Evolutionary conservation across 2,329 filamentous ascomycete species (phyloP).

Genomic region (Remersonia thermophila): DNA sequence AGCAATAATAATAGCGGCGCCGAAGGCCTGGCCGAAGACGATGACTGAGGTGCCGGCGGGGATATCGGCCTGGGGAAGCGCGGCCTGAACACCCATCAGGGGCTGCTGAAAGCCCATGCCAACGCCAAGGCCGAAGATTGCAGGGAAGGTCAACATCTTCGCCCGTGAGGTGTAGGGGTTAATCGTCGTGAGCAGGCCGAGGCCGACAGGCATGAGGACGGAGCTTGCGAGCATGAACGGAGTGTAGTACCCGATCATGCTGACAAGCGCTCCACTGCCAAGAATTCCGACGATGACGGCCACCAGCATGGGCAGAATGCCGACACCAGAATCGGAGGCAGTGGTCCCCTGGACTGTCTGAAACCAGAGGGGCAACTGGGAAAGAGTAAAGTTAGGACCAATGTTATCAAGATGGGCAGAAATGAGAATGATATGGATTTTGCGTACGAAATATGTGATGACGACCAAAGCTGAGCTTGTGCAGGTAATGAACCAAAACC

Average conservation of each 20-base stretch:
- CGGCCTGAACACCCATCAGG: constrained; percentile 29
- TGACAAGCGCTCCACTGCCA: constrained; percentile 19
- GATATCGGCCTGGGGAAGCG: constrained; percentile 27
- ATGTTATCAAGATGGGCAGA: not conserved
- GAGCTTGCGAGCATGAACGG: constrained; percentile 25
- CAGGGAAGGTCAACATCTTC: constrained; percentile 30
- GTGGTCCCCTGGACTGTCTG: constrained; percentile 24
- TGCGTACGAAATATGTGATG: constrained; percentile 13
- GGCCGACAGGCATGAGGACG: constrained; percentile 20
- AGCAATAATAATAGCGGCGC: constrained; percentile 27
- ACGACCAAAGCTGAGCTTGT: constrained; percentile 21
- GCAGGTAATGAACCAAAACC: constrained; percentile 24
- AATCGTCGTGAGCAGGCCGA: constrained; percentile 28
- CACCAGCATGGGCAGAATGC: constrained; percentile 24
- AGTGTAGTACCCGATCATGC: constrained; percentile 27
- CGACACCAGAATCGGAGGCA: constrained; percentile 23
- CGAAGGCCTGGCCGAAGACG: constrained; percentile 26
- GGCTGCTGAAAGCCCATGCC: constrained; percentile 30
- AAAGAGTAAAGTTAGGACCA: not conserved
- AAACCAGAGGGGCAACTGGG: constrained; percentile 24
- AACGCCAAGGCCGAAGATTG: constrained; percentile 27
- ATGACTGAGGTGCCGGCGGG: constrained; percentile 28
- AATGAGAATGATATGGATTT: not conserved
- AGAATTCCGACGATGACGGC: constrained; percentile 21
- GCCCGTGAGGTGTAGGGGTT: constrained; percentile 18